phyloP scores from a whole-genome alignment of 2,329 filamentous ascomycete species.

The Rhytidhysteron rufulum region DNA sequence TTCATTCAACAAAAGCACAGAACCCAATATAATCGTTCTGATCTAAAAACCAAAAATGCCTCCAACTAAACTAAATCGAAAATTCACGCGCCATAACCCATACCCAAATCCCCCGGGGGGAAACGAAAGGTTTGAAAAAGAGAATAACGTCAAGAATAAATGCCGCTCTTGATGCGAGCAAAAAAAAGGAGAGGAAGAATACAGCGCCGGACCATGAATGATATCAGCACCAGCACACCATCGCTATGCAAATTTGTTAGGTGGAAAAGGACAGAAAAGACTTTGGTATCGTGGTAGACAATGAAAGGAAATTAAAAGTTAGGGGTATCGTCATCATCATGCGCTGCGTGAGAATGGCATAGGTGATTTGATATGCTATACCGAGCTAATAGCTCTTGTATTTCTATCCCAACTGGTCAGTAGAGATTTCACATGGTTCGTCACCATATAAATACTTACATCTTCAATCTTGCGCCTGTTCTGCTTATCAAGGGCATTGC shows the following conservation, averaged over 20 bases:
- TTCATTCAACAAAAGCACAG: too few species aligned
- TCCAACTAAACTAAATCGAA: too few species aligned
- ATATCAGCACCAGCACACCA: constrained; percentile 1
- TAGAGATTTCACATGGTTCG: not conserved
- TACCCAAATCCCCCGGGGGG: too few species aligned
- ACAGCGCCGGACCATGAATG: not conserved
- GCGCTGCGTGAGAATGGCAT: too few species aligned
- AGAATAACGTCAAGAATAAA: too few species aligned
- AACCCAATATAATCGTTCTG: too few species aligned
- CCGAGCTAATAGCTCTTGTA: constrained; percentile 20
- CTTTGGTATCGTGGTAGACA: not conserved
- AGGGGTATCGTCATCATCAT: not conserved
- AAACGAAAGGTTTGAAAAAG: too few species aligned
- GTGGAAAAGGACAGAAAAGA: not conserved
- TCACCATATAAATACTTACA: constrained; percentile 56
- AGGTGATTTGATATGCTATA: too few species aligned
- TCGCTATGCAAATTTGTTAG: constrained; percentile 3
- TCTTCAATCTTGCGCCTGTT: constrained; percentile 81
- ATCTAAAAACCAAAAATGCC: too few species aligned
- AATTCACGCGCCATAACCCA: too few species aligned
- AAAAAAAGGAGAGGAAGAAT: not conserved
- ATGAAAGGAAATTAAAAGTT: not conserved
- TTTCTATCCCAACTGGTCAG: constrained; percentile 19
- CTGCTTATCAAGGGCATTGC: constrained; percentile 81
- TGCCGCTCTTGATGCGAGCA: too few species aligned